Base-by-base conservation (phyloP, 805 yeast genomes). In the Kazachstania kunashirensis region DNA sequence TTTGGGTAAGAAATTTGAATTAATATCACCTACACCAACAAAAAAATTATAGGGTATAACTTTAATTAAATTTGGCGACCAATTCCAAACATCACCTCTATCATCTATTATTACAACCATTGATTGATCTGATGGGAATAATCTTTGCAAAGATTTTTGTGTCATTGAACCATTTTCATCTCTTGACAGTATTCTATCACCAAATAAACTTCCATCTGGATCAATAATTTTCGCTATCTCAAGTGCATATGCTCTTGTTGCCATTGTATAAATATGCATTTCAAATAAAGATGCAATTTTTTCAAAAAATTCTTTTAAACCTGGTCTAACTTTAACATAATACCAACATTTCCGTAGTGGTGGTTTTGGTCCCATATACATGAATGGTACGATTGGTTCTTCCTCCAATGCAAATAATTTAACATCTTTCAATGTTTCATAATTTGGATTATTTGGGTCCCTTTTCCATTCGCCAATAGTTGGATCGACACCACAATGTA, bases 21-120 rank as follows among this genome's bases (percentile, higher is more conserved):
- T 92, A 52, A 92, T 92, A 63, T 92, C 98, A 20, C 98, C 98
- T 39, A 89, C 85, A 9, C 97, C 97, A 25, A 88, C 94, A 51
- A 92, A 92, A 50, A 92, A 92, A 55, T 84, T 95, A 57, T 85
- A 92, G 0, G 98, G 98, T 2, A 86, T 81, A 5, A 89, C 97
- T 59, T 89, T 84, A 40, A 92, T 76, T 48, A 92, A 64, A 54
- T 92, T 88, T 10, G 81, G 77, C 47, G 85, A 83, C 98, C 98
- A 92, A 52, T 83, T 84, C 98, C 98, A 92, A 15, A 92, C 98
- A 58, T 92, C 98, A 3, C 96, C 98, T 55, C 98, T 73, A 58
- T 92, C 98, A 59, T 92, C 98, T 41, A 92, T 92, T 31, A 92
- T 79, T 2, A 84, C 92, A 23, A 92, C 98, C 95, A 92, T 82